phyloP scores from a whole-genome alignment of 2,329 filamentous ascomycete species.

The Nigrograna mackinnonii region DNA sequence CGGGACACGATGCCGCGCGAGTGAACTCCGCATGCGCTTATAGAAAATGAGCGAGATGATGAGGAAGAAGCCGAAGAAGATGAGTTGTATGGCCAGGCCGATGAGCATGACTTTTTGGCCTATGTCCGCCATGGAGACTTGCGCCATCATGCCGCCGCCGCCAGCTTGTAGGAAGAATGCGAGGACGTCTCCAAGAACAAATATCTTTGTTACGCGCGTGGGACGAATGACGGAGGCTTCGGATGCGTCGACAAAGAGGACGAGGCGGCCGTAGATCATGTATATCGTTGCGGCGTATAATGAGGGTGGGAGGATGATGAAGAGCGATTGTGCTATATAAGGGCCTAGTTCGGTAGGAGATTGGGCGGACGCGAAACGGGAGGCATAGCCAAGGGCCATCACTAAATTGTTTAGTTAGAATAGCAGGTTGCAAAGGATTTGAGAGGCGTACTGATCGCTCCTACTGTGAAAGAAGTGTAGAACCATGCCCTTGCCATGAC shows the following conservation, averaged over 20 bases:
- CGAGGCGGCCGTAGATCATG: constrained; percentile 46
- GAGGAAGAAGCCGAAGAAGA: constrained; percentile 27
- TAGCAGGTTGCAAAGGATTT: neutral
- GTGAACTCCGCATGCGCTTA: constrained; percentile 19
- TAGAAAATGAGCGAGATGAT: constrained; percentile 24
- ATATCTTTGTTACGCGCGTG: constrained; percentile 55
- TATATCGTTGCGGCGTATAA: constrained; percentile 51
- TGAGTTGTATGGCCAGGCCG: constrained; percentile 26
- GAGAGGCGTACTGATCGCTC: constrained; percentile 17
- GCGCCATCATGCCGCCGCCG: constrained; percentile 27
- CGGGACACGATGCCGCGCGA: constrained; percentile 12
- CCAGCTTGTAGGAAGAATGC: constrained; percentile 54
- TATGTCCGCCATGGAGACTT: constrained; percentile 12
- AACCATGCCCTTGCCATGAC: constrained; percentile 23
- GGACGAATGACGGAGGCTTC: constrained; percentile 45
- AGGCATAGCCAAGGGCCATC: constrained; percentile 22
- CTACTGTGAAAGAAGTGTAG: constrained; percentile 20
- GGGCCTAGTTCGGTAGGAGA: constrained; percentile 14
- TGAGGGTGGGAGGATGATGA: constrained; percentile 46
- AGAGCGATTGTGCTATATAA: constrained; percentile 43
- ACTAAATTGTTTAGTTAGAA: constrained; percentile 9
- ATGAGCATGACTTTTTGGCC: constrained; percentile 25
- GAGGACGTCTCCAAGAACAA: constrained; percentile 57
- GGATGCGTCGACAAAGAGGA: constrained; percentile 42
- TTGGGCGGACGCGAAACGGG: constrained; percentile 19